Evolutionary conservation across 805 yeast species (phyloP), one percentile per base, ranked within the genome.

Genomic region (Candida namnaoensis): DNA sequence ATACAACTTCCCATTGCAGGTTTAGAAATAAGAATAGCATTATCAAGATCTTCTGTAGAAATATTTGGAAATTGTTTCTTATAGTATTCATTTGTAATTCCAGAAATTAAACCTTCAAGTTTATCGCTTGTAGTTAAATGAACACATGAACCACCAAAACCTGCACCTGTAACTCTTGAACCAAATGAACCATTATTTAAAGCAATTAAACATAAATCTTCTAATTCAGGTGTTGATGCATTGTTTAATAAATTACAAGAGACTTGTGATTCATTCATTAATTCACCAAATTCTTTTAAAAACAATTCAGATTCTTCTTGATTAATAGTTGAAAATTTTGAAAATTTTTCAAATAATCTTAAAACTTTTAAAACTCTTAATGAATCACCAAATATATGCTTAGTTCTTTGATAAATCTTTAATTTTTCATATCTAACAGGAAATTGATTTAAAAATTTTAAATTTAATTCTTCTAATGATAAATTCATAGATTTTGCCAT

Each of bases 111-210:
- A 3, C 41, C 41, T 0, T 53, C 56, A 10, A 71, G 60, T 44
- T 64, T 68, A 44, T 67, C 66, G 5, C 63, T 61, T 4, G 72
- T 61, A 10, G 81, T 74, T 42, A 82, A 59, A 53, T 80, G 85
- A n/a, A 82, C 82, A 0, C 82, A 68, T 28, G 80, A 76, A 6
- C 88, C 88, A 32, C 88, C 88, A 71, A 79, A 82, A 5, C 90
- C 90, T 15, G 90, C 88, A 26, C 88, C 90, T 9, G 88, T 81
- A n/a, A 79, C 69, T 41, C 90, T 67, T 1, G 85, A 76, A 14
- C 88, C 88, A 44, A 60, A 66, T 1, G 85, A 66, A 4, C 88
- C 88, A 45, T 72, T 67, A 2, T 47, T 54, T 35, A 64, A 54
- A 4, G 85, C 87, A 40, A 82, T 70, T 8, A 53, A 41, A 51